Percentiles rank a stretch among this genome's conserved stretches.
Evolutionary conservation across 345 rosid genomes (phyloP).

Genomic region (Salix suchowensis): DNA sequence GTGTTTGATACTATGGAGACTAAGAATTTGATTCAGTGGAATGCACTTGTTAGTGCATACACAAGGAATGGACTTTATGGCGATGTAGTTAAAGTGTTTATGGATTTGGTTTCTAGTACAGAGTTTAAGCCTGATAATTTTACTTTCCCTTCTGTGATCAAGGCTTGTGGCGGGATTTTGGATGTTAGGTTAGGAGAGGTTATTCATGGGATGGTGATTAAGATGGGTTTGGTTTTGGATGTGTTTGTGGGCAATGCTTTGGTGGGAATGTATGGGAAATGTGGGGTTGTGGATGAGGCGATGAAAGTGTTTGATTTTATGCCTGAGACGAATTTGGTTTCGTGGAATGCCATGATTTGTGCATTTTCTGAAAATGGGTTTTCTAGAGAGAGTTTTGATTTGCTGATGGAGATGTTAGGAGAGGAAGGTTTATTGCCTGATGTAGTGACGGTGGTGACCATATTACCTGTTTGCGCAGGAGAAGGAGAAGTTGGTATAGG

Average conservation of each 20-base stretch:
- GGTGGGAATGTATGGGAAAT: constrained; percentile 52
- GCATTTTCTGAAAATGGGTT: constrained; percentile 46
- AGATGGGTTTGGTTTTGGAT: constrained; percentile 44
- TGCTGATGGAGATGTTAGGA: constrained; percentile 42
- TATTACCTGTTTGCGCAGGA: constrained; percentile 50
- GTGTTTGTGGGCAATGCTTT: constrained; percentile 60
- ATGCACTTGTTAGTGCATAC: constrained; percentile 58
- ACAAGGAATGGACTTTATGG: constrained; percentile 49
- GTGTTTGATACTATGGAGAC: constrained; percentile 37
- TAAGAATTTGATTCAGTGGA: constrained; percentile 65
- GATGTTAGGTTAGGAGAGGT: constrained; percentile 38
- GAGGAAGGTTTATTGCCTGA: constrained; percentile 42
- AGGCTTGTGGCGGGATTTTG: constrained; percentile 53
- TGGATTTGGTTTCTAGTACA: constrained; percentile 35
- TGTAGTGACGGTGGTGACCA: constrained; percentile 49
- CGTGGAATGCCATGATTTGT: constrained; percentile 61
- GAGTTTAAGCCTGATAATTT: constrained; percentile 51
- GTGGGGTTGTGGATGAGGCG: constrained; percentile 39
- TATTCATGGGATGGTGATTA: constrained; percentile 55
- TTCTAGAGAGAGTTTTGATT: constrained; percentile 30
- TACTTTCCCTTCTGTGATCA: constrained; percentile 64
- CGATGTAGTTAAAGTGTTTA: constrained; percentile 43
- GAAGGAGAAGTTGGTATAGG: constrained; percentile 42
- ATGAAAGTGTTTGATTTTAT: constrained; percentile 38
- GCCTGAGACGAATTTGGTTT: constrained; percentile 51